A percentile compares a stretch with the other conserved stretches of the same genome.
phyloP scores from a whole-genome alignment of 371 early-diverging fungal species.

The Mortierella sp. region DNA sequence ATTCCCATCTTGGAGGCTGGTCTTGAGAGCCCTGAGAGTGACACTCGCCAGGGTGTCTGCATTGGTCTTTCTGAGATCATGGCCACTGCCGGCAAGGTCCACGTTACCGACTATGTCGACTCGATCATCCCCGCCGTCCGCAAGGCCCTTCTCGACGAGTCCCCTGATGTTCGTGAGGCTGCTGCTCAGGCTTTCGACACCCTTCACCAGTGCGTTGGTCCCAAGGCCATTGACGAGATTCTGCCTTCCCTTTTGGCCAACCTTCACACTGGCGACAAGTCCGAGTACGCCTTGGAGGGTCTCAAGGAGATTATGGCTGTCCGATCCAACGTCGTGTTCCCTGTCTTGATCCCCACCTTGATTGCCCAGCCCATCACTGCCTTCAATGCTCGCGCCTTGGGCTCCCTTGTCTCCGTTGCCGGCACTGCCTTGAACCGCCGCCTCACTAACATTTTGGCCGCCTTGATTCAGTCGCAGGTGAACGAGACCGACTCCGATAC shows the following conservation, averaged over 20 bases:
- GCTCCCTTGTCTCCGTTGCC: conserved; percentile 92
- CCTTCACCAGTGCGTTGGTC: conserved; percentile 90
- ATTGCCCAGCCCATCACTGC: conserved; percentile 88
- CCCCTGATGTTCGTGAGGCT: conserved; percentile 90
- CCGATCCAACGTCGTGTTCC: conserved; percentile 95
- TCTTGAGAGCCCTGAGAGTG: conserved; percentile 74
- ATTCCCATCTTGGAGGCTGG: conserved; percentile 91
- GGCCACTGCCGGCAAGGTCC: conserved; percentile 84
- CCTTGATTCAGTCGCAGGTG: conserved; percentile 81
- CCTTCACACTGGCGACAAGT: conserved; percentile 77
- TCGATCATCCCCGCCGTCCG: conserved; percentile 85
- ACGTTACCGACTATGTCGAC: conserved; percentile 87
- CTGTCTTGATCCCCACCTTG: conserved; percentile 94
- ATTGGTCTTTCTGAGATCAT: conserved; percentile 94
- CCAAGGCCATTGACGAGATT: conserved; percentile 92
- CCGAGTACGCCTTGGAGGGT: conserved; percentile 89
- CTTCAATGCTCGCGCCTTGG: conserved; percentile 94
- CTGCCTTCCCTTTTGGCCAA: conserved; percentile 89
- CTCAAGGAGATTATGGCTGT: conserved; percentile 97
- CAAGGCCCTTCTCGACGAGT: conserved; percentile 84
- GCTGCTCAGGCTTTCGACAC: conserved; percentile 96
- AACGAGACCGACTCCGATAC: conserved; percentile 78
- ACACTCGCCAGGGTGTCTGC: conserved; percentile 92
- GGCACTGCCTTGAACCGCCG: conserved; percentile 89
- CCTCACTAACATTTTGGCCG: conserved; percentile 81